Base-by-base conservation (phyloP, 202 grass and related monocot genomes). In the Hordeum pubiflorum region DNA sequence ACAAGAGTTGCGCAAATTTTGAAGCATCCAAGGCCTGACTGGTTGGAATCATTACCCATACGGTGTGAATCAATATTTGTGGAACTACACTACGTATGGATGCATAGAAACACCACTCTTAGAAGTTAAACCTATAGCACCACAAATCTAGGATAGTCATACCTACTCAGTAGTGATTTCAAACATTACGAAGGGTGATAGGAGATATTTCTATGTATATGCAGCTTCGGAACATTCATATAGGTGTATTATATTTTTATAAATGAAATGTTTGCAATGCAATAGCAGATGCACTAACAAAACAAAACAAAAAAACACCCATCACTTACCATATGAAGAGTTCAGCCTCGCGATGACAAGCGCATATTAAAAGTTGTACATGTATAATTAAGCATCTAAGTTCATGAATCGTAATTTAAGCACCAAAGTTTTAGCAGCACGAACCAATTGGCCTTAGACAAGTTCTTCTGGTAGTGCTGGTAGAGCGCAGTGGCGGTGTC, bases 391-490 rank as follows among this genome's bases (percentile, higher is more conserved):
- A 54, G 50, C 50, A 54, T n/a, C 50, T 17, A 54, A 0, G 50
- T 18, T 54, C 17, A 54, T 54, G 50, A 54, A 54, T n/a, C 50
- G 0, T 54, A 54, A 54, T 60, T 40, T 13, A 84, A 84, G 48
- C 29, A 80, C 24, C 23, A 68, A 50, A 83, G 83, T 18, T 58
- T 0, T 46, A 74, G 74, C 44, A 69, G 58, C 63, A 81, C 86
- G 52, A 46, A 98, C 95, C 95, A 98, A 50, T 86, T 89, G 21
- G 84, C 83, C 84, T 94, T 93, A 17, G 92, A 93, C 82, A 93
- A 91, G 77, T 89, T 94, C 82, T 94, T 98, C 88, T 98, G 92
- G 68, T 78, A 88, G 50, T 91, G 86, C 54, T 91, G 90, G 78
- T 91, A 93, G 54, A 89, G 76, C 29, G 84, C 79, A 6, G 81